Conservation (phyloP, 305 asterid genomes). For the Fraxinus xanthoxyloides region DNA sequence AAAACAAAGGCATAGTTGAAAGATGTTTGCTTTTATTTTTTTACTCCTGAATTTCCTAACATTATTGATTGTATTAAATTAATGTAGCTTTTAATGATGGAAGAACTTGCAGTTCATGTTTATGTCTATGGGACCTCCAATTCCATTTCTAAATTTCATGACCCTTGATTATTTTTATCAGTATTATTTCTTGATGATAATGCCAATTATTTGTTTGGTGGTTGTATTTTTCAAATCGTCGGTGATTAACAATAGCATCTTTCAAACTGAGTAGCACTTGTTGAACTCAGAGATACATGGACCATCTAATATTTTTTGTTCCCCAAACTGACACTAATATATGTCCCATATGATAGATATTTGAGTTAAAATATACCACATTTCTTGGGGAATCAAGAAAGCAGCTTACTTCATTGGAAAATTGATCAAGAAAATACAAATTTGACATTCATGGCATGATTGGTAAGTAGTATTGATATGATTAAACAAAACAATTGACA, state of each 20-base stretch:
- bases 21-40: not conserved
- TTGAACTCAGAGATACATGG: conserved; percentile 23
- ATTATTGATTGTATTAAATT: not conserved
- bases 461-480: not conserved
- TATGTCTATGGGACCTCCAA: not conserved
- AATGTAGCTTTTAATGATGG: not conserved
- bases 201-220: not conserved
- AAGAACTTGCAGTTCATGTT: not conserved
- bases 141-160: not conserved
- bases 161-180: not conserved
- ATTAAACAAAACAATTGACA: too few relatives aligned
- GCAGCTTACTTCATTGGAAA: not conserved
- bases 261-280: conserved; percentile 1
- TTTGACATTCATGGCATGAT: not conserved
- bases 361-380: not conserved
- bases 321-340: not conserved
- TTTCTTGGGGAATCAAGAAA: not conserved
- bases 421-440: not conserved
- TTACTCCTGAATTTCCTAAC: not conserved
- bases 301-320: conserved; percentile 10
- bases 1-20: not conserved
- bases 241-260: not conserved
- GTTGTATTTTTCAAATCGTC: not conserved
- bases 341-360: not conserved
- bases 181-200: not conserved